Evolutionary conservation across 116 monocot genomes (phyloP).

Genomic region (Cymodocea nodosa): DNA sequence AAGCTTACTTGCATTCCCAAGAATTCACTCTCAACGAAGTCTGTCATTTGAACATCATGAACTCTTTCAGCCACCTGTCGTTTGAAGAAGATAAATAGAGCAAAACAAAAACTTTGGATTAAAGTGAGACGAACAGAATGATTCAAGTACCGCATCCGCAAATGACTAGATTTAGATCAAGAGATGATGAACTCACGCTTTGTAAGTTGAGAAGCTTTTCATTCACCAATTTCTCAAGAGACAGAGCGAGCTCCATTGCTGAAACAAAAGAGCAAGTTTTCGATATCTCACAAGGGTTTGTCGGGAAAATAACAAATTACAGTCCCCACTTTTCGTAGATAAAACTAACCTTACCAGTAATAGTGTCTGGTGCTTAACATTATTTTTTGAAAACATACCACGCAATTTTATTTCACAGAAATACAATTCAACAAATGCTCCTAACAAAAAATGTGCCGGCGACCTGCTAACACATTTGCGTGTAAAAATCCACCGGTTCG

Average conservation of each 20-base stretch:
- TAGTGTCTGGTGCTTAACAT: too few species aligned
- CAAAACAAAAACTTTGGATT: neutral
- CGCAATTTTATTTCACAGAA: neutral
- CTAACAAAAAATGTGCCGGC: neutral
- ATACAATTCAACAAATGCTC: neutral
- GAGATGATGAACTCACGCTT: slow-evolving; percentile 24
- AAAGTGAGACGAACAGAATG: neutral
- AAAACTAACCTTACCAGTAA: too few species aligned
- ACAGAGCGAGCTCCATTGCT: slow-evolving; percentile 83
- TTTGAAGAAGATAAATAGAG: neutral
- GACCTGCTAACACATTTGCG: too few species aligned
- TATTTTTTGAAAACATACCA: neutral
- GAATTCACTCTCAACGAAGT: slow-evolving; percentile 62
- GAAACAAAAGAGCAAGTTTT: slow-evolving; percentile 1
- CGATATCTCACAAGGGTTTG: too few species aligned
- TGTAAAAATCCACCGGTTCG: too few species aligned
- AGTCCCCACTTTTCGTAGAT: too few species aligned
- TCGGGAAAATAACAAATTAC: too few species aligned
- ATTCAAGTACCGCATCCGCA: neutral
- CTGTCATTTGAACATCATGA: slow-evolving; percentile 61
- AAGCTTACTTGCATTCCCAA: slow-evolving; percentile 55
- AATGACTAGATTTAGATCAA: too few species aligned
- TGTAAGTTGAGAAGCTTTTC: slow-evolving; percentile 73
- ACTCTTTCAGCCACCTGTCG: slow-evolving; percentile 37
- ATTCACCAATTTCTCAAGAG: slow-evolving; percentile 71